These are phyloP conservation scores for Laguncularia racemosa DNA, from an alignment of 345 rosid species.

Conservation along the genomic window DNA sequence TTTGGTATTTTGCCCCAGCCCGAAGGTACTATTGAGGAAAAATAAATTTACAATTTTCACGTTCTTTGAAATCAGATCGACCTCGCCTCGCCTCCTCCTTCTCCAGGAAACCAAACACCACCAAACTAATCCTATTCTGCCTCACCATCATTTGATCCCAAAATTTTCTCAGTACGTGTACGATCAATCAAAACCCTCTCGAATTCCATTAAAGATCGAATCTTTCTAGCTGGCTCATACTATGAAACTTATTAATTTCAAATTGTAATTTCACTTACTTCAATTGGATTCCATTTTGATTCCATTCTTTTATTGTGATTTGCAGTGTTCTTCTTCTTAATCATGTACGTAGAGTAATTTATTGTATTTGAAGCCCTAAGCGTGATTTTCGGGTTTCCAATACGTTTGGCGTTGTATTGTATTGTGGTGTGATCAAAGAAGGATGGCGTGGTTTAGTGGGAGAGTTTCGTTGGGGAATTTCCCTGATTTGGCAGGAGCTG, in stretches of 20 bases:
- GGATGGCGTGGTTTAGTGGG: conserved; percentile 98
- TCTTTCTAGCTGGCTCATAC: too few relatives aligned
- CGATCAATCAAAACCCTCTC: too few relatives aligned
- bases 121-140: too few relatives aligned
- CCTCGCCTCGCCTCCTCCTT: neutral
- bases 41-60: neutral
- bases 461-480: conserved; percentile 78
- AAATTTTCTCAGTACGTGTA: too few relatives aligned
- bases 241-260: too few relatives aligned
- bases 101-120: neutral
- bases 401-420: conserved; percentile 8
- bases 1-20: too few relatives aligned
- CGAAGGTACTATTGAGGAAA: too few relatives aligned
- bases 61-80: conserved; percentile 6
- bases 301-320: neutral
- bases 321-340: neutral
- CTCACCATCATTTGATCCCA: too few relatives aligned
- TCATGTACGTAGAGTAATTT: neutral
- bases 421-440: neutral
- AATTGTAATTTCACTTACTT: too few relatives aligned
- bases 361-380: too few relatives aligned
- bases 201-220: too few relatives aligned
- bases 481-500: conserved; percentile 98
- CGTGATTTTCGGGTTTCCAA: conserved; percentile 8
- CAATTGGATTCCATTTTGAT: too few relatives aligned